These are phyloP conservation scores for Pseudohyphozyma bogoriensis DNA, from an alignment of 768 basidiomycete genomes.

Conservation along the genomic window DNA sequence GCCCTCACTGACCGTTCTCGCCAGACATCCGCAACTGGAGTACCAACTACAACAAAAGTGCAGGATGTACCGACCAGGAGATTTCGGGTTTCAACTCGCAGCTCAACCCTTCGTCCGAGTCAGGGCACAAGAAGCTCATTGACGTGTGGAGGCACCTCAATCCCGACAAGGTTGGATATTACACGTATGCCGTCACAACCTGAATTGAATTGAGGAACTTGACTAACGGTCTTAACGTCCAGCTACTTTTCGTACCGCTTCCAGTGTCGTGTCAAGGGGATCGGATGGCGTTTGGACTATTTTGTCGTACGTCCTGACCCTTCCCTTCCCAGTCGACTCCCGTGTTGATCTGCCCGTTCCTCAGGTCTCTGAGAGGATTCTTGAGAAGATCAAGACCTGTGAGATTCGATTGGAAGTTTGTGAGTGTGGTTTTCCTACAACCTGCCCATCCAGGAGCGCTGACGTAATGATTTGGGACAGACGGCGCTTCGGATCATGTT, in stretches of 20 bases:
- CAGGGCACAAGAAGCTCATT: constrained; percentile 46
- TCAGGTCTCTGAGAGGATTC: constrained; percentile 62
- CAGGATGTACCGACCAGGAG: constrained; percentile 75
- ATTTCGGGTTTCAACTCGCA: constrained; percentile 63
- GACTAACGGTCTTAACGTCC: constrained; percentile 6
- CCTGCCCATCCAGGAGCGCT: too few relatives aligned
- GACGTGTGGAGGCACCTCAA: constrained; percentile 63
- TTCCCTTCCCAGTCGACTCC: neutral
- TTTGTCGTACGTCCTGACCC: constrained; percentile 34
- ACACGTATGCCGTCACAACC: constrained; percentile 77
- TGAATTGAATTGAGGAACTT: too few relatives aligned
- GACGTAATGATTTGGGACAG: constrained; percentile 36
- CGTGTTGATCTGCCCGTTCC: neutral
- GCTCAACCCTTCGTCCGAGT: constrained; percentile 45
- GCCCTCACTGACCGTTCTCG: neutral
- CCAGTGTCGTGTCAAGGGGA: constrained; percentile 64
- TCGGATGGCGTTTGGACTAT: constrained; percentile 72
- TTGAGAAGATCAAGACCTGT: constrained; percentile 60
- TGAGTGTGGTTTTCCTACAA: neutral
- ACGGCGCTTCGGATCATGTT: constrained; percentile 77
- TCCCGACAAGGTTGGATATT: constrained; percentile 48
- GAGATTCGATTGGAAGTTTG: constrained; percentile 69
- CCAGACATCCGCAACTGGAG: constrained; percentile 32
- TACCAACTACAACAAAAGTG: constrained; percentile 73
- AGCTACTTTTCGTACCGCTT: constrained; percentile 65